These are phyloP conservation scores for Aspergillus puulaauensis DNA, from an alignment of 2,329 filamentous ascomycete genomes.

Conservation along the genomic window DNA sequence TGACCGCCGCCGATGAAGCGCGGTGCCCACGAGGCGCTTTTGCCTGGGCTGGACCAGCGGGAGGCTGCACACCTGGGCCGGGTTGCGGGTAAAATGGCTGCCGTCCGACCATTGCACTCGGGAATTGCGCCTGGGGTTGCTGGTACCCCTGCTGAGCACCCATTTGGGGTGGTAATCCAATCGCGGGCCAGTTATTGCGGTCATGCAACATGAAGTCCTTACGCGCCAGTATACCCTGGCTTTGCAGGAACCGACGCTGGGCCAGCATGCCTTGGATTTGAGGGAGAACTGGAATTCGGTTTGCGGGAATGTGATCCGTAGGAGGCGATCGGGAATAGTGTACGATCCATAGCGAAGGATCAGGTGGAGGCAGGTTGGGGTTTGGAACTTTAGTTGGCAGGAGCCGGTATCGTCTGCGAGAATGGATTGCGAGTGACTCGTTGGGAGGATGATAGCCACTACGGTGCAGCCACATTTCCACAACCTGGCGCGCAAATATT, in stretches of 20 bases:
- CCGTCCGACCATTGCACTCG: constrained; percentile 35
- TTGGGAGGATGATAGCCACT: constrained; percentile 72
- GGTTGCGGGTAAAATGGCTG: constrained; percentile 37
- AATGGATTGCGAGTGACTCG: constrained; percentile 73
- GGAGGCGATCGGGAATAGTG: constrained; percentile 81
- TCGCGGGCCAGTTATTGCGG: constrained; percentile 82
- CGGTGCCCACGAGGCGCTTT: constrained; percentile 45
- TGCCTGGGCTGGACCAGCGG: constrained; percentile 23
- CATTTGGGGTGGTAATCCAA: constrained; percentile 64
- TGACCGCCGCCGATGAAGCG: constrained; percentile 40
- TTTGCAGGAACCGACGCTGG: constrained; percentile 61
- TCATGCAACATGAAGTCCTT: constrained; percentile 96
- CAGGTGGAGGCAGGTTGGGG: constrained; percentile 67
- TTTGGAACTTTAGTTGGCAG: constrained; percentile 68
- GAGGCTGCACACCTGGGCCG: constrained; percentile 26
- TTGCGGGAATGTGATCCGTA: constrained; percentile 69
- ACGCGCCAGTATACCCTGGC: constrained; percentile 76
- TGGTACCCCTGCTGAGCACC: constrained; percentile 52
- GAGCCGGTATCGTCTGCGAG: constrained; percentile 82
- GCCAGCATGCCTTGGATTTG: constrained; percentile 42
- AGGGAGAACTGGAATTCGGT: constrained; percentile 50
- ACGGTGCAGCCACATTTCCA: constrained; percentile 86
- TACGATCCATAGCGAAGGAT: constrained; percentile 84
- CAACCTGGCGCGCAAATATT: constrained; percentile 55
- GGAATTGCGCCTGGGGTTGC: constrained; percentile 47